These are phyloP conservation scores for Fusarium mangiferae DNA, from an alignment of 2,329 filamentous ascomycete species.

Conservation along the genomic window DNA sequence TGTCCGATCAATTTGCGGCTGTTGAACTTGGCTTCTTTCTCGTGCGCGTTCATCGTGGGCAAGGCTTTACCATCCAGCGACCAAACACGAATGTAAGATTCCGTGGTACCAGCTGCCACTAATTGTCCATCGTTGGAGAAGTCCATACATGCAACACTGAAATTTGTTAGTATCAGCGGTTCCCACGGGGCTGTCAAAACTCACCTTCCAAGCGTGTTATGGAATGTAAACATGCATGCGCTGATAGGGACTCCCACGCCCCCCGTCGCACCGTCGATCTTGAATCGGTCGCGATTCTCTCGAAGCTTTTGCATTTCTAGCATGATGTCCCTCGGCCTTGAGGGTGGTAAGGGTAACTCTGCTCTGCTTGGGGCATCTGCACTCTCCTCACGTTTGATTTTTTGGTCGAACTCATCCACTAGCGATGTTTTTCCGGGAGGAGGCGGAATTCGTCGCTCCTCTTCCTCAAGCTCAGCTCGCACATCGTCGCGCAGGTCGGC, in stretches of 20 bases:
- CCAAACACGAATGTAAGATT: slow-evolving; percentile 97
- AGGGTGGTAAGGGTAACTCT: slow-evolving; percentile 87
- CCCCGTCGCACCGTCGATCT: slow-evolving; percentile 84
- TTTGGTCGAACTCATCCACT: slow-evolving; percentile 87
- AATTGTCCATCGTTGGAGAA: slow-evolving; percentile 92
- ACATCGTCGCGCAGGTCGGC: slow-evolving; percentile 84
- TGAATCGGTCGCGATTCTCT: slow-evolving; percentile 91
- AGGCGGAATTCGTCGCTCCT: slow-evolving; percentile 82
- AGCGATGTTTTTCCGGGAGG: slow-evolving; percentile 76
- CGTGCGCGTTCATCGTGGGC: slow-evolving; percentile 69
- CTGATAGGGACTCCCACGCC: slow-evolving; percentile 86
- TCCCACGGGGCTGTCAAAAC: slow-evolving; percentile 35
- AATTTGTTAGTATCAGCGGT: slow-evolving; percentile 22
- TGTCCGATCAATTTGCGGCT: slow-evolving; percentile 86
- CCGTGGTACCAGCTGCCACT: slow-evolving; percentile 87
- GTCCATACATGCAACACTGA: slow-evolving; percentile 88
- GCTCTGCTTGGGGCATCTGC: slow-evolving; percentile 82
- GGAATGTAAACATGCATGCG: slow-evolving; percentile 97
- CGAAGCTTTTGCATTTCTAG: slow-evolving; percentile 95
- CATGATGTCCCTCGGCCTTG: slow-evolving; percentile 87
- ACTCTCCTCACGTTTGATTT: slow-evolving; percentile 89
- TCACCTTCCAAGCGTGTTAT: slow-evolving; percentile 93
- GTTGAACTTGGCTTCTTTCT: slow-evolving; percentile 69
- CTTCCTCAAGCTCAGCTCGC: slow-evolving; percentile 84
- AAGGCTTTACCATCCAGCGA: slow-evolving; percentile 87